Conservation (phyloP, 768 basidiomycete genomes). For the Serendipita vermifera region DNA sequence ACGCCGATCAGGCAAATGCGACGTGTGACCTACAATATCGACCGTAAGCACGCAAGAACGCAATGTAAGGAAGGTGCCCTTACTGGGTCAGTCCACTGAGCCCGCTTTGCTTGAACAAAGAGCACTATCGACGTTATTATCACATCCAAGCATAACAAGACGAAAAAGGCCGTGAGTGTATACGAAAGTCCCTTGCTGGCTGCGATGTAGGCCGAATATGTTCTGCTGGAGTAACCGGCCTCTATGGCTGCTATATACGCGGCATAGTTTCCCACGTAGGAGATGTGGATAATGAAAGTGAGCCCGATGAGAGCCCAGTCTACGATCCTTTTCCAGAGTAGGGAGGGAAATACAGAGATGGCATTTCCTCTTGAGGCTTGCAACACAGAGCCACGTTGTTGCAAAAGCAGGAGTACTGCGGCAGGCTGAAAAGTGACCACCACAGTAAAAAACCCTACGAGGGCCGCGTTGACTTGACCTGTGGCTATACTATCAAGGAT, state of each 20-base stretch:
- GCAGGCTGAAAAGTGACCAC: background rate
- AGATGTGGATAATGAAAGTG: background rate
- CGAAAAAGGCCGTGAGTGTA: too few relatives aligned
- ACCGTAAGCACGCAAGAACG: background rate
- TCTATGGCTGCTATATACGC: too few relatives aligned
- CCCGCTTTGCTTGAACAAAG: too few relatives aligned
- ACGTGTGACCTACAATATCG: background rate
- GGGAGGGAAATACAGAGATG: background rate
- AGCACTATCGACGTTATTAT: too few relatives aligned
- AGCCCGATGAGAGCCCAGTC: background rate
- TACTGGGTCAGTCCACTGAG: too few relatives aligned
- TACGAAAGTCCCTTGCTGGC: too few relatives aligned
- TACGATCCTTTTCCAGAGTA: conserved; percentile 6
- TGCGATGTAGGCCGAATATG: too few relatives aligned
- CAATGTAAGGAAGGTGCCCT: too few relatives aligned
- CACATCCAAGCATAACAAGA: too few relatives aligned
- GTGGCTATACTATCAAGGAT: background rate
- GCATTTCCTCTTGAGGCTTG: background rate
- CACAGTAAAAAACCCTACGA: background rate
- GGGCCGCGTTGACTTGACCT: background rate
- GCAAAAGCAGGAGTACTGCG: background rate
- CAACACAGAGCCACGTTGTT: background rate
- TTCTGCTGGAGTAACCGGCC: too few relatives aligned
- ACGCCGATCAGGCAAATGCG: background rate
- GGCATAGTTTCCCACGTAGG: background rate